These are phyloP conservation scores for Apophysomyces elegans DNA, from an alignment of 371 early-diverging fungal species.

Conservation along the genomic window DNA sequence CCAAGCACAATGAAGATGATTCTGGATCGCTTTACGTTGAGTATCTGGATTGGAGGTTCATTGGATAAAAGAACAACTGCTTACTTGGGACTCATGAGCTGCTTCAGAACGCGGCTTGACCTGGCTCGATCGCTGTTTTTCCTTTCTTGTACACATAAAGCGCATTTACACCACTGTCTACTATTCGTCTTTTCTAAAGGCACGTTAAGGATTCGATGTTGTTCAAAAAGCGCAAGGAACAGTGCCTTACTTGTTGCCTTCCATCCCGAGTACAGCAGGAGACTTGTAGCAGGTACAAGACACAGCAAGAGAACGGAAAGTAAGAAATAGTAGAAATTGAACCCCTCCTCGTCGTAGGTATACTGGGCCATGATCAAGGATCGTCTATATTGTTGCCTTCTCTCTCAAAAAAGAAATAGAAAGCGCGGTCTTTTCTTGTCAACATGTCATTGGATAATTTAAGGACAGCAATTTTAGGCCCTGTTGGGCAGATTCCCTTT, in stretches of 20 bases:
- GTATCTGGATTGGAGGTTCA: not conserved
- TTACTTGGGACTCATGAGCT: constrained; percentile 26
- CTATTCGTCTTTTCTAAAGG: constrained; percentile 17
- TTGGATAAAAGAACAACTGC: constrained; percentile 3
- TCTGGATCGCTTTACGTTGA: constrained; percentile 26
- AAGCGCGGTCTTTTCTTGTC: constrained; percentile 12
- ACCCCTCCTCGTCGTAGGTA: constrained; percentile 93
- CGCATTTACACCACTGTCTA: constrained; percentile 28
- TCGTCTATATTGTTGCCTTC: constrained; percentile 1
- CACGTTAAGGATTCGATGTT: not conserved
- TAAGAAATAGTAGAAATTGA: constrained; percentile 93
- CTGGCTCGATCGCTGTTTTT: constrained; percentile 10
- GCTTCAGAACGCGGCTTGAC: constrained; percentile 15
- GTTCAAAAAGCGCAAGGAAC: not conserved
- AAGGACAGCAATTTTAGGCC: too few relatives aligned
- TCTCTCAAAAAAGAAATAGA: constrained; percentile 5
- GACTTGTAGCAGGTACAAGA: constrained; percentile 79
- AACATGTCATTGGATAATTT: constrained; percentile 7
- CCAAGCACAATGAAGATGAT: constrained; percentile 63
- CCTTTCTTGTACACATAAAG: constrained; percentile 29
- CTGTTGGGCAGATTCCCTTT: too few relatives aligned
- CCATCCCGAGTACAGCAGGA: constrained; percentile 50
- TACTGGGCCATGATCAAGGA: constrained; percentile 64
- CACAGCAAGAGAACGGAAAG: constrained; percentile 80
- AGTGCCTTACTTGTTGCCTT: constrained; percentile 49